A percentile compares a stretch with the other conserved stretches of the same genome.
These are phyloP conservation scores for Aspergillus conjunctus DNA, from an alignment of 495 filamentous ascomycete genomes.

Conservation along the genomic window DNA sequence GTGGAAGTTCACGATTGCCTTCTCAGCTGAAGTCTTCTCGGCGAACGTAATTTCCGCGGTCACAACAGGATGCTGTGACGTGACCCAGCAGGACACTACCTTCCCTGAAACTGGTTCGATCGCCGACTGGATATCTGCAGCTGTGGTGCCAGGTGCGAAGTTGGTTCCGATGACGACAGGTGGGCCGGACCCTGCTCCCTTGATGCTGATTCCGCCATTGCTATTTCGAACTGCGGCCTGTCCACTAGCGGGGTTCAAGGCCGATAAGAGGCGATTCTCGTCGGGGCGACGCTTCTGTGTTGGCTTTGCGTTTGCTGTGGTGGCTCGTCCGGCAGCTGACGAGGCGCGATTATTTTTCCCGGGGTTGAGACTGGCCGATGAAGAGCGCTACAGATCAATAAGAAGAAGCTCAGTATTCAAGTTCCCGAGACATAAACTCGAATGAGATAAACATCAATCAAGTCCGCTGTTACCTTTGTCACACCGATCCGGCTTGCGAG, in stretches of 20 bases:
- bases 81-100: slow-evolving; percentile 70
- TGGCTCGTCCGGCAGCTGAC: slow-evolving; percentile 24
- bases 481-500: slow-evolving; percentile 78
- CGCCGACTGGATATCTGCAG: slow-evolving; percentile 89
- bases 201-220: slow-evolving; percentile 67
- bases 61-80: slow-evolving; percentile 71
- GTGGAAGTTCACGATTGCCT: slow-evolving; percentile 80
- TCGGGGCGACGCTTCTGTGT: slow-evolving; percentile 41
- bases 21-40: slow-evolving; percentile 75
- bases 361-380: slow-evolving; percentile 42
- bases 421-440: background rate
- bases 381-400: slow-evolving; percentile 40
- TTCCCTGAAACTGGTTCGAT: slow-evolving; percentile 72
- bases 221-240: slow-evolving; percentile 34
- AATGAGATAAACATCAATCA: background rate
- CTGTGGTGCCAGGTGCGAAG: slow-evolving; percentile 90
- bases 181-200: slow-evolving; percentile 71
- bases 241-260: slow-evolving; percentile 32
- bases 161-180: slow-evolving; percentile 85
- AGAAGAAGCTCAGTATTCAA: slow-evolving; percentile 4
- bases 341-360: slow-evolving; percentile 32
- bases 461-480: slow-evolving; percentile 58
- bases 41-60: slow-evolving; percentile 85
- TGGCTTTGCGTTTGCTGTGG: slow-evolving; percentile 31
- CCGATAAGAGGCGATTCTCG: slow-evolving; percentile 40